Evolutionary conservation across 2,329 filamentous ascomycete genomes (phyloP).

Genomic region (Monosporascus sp.): DNA sequence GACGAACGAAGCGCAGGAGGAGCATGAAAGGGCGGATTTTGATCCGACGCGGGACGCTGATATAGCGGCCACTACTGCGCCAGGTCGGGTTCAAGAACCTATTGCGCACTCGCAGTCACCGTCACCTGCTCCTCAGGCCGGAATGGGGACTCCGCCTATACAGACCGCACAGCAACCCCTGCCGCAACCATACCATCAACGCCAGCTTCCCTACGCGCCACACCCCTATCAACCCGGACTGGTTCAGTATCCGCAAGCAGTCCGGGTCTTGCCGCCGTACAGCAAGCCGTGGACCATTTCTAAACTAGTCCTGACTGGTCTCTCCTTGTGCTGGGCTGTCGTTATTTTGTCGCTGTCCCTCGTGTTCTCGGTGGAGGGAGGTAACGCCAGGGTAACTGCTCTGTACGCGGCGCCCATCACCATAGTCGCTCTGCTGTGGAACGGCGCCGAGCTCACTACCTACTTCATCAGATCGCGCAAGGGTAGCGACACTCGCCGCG

Average conservation of each 20-base stretch:
- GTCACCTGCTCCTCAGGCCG: too few species aligned
- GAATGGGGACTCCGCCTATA: background rate
- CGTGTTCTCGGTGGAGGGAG: constrained; percentile 11
- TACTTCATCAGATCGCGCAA: constrained; percentile 19
- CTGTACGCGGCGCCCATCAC: constrained; percentile 17
- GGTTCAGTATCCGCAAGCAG: constrained; percentile 12
- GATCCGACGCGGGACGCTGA: background rate
- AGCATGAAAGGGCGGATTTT: background rate
- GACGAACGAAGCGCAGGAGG: background rate
- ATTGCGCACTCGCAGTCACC: too few species aligned
- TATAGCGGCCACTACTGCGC: background rate
- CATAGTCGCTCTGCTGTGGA: constrained; percentile 22
- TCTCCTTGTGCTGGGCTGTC: constrained; percentile 15
- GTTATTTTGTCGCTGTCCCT: constrained; percentile 20
- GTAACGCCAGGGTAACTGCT: constrained; percentile 1
- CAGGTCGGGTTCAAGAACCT: background rate
- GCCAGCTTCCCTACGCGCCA: constrained; percentile 11
- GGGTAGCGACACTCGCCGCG: constrained; percentile 13
- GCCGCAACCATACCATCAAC: constrained; percentile 14
- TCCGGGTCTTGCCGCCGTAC: constrained; percentile 19
- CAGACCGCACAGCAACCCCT: constrained; percentile 10
- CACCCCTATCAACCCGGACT: constrained; percentile 14
- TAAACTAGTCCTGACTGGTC: constrained; percentile 18
- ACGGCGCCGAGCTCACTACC: constrained; percentile 24
- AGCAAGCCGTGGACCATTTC: constrained; percentile 17